Conservation (phyloP, 2,329 filamentous ascomycete species). For the Diaporthe aspalathi region DNA sequence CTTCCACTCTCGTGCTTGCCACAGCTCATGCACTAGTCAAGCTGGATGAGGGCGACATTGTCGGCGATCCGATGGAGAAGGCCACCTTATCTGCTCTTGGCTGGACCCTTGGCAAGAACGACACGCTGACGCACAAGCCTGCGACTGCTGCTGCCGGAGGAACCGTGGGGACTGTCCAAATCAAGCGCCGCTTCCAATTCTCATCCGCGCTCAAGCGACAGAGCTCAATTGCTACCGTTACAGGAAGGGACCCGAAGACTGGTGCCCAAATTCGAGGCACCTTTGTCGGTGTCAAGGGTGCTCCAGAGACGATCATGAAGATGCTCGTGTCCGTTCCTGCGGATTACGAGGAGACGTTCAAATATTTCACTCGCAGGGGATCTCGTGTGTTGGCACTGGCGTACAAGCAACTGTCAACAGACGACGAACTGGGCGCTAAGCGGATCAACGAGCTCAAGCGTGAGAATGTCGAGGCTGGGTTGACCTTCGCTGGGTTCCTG, state of each 20-base stretch:
- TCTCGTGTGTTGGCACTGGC: conserved; percentile 93
- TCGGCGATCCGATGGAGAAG: conserved; percentile 99
- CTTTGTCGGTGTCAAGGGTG: conserved; percentile 95
- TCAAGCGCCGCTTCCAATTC: conserved; percentile 98
- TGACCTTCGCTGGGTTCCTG: conserved; percentile 94
- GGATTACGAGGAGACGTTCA: conserved; percentile 97
- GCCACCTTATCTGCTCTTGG: conserved; percentile 90
- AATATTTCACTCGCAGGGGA: conserved; percentile 96
- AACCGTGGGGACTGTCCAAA: conserved; percentile 82
- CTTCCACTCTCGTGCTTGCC: conserved; percentile 92
- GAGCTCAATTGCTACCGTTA: conserved; percentile 89
- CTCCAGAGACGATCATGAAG: conserved; percentile 94
- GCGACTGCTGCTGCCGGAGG: conserved; percentile 58
- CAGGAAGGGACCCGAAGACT: conserved; percentile 76
- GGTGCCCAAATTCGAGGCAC: conserved; percentile 84
- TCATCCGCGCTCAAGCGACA: conserved; percentile 96
- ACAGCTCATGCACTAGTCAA: conserved; percentile 96
- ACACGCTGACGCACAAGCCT: conserved; percentile 79
- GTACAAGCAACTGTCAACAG: conserved; percentile 89
- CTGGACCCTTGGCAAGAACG: conserved; percentile 92
- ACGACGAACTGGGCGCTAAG: conserved; percentile 82
- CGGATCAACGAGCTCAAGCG: conserved; percentile 95
- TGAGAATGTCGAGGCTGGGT: conserved; percentile 86
- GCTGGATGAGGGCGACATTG: conserved; percentile 95
- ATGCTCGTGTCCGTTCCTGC: conserved; percentile 87